These are phyloP conservation scores for Cystofilobasidium macerans DNA, from an alignment of 768 basidiomycete species.

Conservation along the genomic window DNA sequence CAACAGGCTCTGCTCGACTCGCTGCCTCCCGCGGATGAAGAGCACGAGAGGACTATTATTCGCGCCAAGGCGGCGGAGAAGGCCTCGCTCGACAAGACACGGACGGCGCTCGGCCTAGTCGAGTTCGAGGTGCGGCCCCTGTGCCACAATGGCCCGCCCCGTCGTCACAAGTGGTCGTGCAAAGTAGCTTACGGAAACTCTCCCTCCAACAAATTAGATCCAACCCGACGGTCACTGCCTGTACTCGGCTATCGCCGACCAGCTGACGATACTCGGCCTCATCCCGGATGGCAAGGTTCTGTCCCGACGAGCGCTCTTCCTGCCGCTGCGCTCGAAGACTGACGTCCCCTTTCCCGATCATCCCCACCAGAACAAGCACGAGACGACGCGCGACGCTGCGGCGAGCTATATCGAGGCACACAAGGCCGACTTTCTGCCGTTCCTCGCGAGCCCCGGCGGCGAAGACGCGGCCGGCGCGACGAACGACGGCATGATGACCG, in stretches of 20 bases:
- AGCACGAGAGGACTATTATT: constrained; percentile 34
- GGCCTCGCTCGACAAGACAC: constrained; percentile 33
- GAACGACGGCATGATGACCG: constrained; percentile 61
- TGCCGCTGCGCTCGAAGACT: not conserved
- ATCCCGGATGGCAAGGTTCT: constrained; percentile 43
- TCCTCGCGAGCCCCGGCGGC: constrained; percentile 62
- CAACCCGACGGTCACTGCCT: constrained; percentile 94
- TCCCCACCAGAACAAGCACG: constrained; percentile 39
- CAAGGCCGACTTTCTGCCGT: constrained; percentile 83
- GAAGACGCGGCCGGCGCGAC: constrained; percentile 58
- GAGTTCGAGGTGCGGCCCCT: constrained; percentile 34
- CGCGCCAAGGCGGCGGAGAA: constrained; percentile 36
- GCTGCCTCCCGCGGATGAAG: constrained; percentile 34
- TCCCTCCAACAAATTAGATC: constrained; percentile 50
- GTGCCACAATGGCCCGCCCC: too few species aligned
- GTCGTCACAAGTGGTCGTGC: too few species aligned
- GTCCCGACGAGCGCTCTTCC: constrained; percentile 4
- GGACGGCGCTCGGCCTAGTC: constrained; percentile 32
- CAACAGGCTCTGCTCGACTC: constrained; percentile 34
- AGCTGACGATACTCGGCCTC: constrained; percentile 63
- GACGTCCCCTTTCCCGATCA: not conserved
- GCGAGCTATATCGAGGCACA: constrained; percentile 71
- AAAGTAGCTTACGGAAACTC: too few species aligned
- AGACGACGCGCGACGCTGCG: constrained; percentile 54
- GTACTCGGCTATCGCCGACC: constrained; percentile 86